A percentile compares a stretch with the other conserved stretches of the same genome.
These are phyloP conservation scores for Begonia masoniana DNA, from an alignment of 306 rosid genomes.

Conservation along the genomic window DNA sequence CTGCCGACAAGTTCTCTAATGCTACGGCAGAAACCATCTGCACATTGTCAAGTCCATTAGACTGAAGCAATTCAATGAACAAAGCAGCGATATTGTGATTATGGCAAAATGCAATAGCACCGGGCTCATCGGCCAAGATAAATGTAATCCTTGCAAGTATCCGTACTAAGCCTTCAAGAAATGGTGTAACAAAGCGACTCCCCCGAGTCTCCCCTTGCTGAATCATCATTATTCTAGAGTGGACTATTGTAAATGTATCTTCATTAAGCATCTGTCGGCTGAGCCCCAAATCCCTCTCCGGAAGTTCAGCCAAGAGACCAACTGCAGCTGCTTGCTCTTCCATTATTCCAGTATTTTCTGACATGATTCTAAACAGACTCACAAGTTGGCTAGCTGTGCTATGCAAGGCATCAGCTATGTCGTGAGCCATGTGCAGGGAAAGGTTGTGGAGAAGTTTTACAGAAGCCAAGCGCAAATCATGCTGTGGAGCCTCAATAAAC, in stretches of 20 bases:
- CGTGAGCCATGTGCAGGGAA: slow-evolving; percentile 82
- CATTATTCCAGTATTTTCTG: slow-evolving; percentile 65
- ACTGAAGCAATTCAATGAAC: slow-evolving; percentile 65
- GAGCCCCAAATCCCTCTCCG: slow-evolving; percentile 95
- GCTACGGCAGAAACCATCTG: slow-evolving; percentile 94
- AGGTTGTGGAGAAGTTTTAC: slow-evolving; percentile 72
- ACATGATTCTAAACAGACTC: slow-evolving; percentile 62
- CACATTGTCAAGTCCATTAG: slow-evolving; percentile 82
- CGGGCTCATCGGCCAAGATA: slow-evolving; percentile 61
- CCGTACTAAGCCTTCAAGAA: slow-evolving; percentile 77
- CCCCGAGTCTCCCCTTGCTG: slow-evolving; percentile 76
- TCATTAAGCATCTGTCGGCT: slow-evolving; percentile 93
- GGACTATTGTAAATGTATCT: slow-evolving; percentile 55
- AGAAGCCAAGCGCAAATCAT: slow-evolving; percentile 75
- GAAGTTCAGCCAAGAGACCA: slow-evolving; percentile 82
- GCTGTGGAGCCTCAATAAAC: slow-evolving; percentile 90
- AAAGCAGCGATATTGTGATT: slow-evolving; percentile 46
- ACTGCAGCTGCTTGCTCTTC: slow-evolving; percentile 96
- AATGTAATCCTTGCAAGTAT: slow-evolving; percentile 77
- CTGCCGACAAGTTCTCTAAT: slow-evolving; percentile 75
- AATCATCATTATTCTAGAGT: slow-evolving; percentile 42
- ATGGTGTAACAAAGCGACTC: slow-evolving; percentile 76
- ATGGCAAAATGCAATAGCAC: slow-evolving; percentile 62
- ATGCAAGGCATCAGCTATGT: slow-evolving; percentile 89
- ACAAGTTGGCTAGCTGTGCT: slow-evolving; percentile 95